Evolutionary conservation across 305 asterid species (phyloP).

Genomic region (Ajuga reptans): DNA sequence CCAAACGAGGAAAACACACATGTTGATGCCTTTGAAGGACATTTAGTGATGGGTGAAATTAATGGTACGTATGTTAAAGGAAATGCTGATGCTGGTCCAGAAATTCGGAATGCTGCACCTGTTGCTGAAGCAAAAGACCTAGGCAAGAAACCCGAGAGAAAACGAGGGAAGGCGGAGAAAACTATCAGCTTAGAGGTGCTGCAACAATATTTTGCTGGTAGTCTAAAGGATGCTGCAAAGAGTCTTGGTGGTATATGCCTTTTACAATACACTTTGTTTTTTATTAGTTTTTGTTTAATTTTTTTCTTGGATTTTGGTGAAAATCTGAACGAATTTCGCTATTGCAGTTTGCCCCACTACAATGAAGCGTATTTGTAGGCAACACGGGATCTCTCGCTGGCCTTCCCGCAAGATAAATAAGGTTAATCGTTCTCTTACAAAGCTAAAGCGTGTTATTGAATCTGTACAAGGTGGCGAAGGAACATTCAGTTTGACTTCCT

Average conservation of each 20-base stretch:
- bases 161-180: constrained; percentile 82
- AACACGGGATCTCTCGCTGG: constrained; percentile 90
- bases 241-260: constrained; percentile 80
- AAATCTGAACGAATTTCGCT: constrained; percentile 7
- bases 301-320: not conserved
- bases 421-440: constrained; percentile 74
- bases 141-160: constrained; percentile 62
- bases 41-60: constrained; percentile 23
- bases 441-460: constrained; percentile 68
- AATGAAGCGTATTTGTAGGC: constrained; percentile 89
- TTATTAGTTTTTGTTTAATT: not conserved
- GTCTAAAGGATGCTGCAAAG: constrained; percentile 91
- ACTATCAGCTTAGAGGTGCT: constrained; percentile 77
- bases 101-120: constrained; percentile 33
- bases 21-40: constrained; percentile 35
- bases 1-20: constrained; percentile 32
- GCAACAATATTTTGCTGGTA: constrained; percentile 82
- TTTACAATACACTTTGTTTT: no score
- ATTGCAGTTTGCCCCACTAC: constrained; percentile 83
- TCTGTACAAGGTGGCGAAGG: constrained; percentile 85
- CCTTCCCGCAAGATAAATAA: constrained; percentile 95
- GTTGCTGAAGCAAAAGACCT: constrained; percentile 34
- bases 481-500: constrained; percentile 57
- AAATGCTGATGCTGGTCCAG: constrained; percentile 28
- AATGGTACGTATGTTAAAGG: constrained; percentile 32